Percentiles rank a stretch among this genome's conserved stretches.
Evolutionary conservation across 169 alveolate species (phyloP).

Genomic region (Cryptosporidium xiaoi): DNA sequence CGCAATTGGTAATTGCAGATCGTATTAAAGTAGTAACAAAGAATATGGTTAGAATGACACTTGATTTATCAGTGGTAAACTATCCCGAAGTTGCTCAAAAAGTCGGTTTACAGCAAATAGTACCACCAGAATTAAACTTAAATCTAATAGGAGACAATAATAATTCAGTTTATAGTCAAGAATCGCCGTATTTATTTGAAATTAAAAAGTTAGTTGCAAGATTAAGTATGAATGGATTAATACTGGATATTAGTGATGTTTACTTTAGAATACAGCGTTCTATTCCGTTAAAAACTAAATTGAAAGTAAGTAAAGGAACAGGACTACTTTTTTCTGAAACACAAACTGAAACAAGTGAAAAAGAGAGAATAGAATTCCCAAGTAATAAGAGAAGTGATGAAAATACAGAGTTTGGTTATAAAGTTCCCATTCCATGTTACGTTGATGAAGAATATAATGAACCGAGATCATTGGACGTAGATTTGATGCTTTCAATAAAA

Average conservation of each 20-base stretch:
- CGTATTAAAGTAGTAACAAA: conserved; percentile 47
- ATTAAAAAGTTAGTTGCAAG: conserved; percentile 38
- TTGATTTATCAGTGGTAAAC: conserved; percentile 38
- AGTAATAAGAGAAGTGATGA: background rate
- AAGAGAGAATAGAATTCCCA: conserved; percentile 5
- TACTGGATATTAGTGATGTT: conserved; percentile 58
- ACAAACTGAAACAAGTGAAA: conserved; percentile 5
- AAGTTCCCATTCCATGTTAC: conserved; percentile 65
- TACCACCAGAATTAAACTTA: conserved; percentile 23
- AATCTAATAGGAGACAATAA: conserved; percentile 4
- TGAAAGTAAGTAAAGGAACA: conserved; percentile 41
- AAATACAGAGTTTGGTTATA: conserved; percentile 10
- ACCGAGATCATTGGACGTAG: conserved; percentile 64
- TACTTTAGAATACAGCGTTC: conserved; percentile 54
- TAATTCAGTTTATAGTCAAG: conserved; percentile 7
- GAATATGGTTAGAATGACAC: conserved; percentile 43
- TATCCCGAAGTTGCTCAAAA: conserved; percentile 73
- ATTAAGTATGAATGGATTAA: conserved; percentile 60
- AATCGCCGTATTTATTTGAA: conserved; percentile 23
- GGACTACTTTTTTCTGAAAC: conserved; percentile 65
- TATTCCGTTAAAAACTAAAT: conserved; percentile 24
- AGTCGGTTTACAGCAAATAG: conserved; percentile 45
- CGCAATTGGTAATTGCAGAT: conserved; percentile 27
- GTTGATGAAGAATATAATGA: conserved; percentile 63
- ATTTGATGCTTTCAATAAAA: conserved; percentile 55